Evolutionary conservation across 2,329 filamentous ascomycete species (phyloP).

Genomic region (Pseudogymnoascus sp.): DNA sequence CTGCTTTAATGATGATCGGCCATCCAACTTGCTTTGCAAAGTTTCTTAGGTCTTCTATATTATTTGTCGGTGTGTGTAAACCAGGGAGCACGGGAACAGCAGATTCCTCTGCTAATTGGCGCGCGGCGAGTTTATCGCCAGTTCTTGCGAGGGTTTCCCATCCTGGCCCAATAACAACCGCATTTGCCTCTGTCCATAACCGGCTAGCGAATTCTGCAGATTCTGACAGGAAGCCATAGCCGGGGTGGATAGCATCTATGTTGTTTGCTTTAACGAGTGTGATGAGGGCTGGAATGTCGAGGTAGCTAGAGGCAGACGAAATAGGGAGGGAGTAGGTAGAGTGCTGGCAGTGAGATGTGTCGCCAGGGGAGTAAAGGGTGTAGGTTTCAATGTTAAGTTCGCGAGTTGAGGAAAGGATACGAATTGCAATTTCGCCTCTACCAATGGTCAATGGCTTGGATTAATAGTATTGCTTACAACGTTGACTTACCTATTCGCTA

Average conservation of each 20-base stretch:
- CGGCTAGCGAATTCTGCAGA: constrained; percentile 61
- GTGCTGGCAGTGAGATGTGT: constrained; percentile 46
- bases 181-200: constrained; percentile 57
- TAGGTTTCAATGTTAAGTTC: constrained; percentile 51
- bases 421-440: constrained; percentile 57
- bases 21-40: constrained; percentile 31
- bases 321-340: constrained; percentile 42
- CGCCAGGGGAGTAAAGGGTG: constrained; percentile 47
- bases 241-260: constrained; percentile 62
- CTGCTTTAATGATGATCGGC: constrained; percentile 52
- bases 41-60: constrained; percentile 51
- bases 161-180: constrained; percentile 64
- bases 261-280: constrained; percentile 39
- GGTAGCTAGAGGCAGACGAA: constrained; percentile 43
- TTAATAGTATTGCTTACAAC: not conserved
- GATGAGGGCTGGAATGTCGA: constrained; percentile 43
- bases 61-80: constrained; percentile 58
- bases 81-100: constrained; percentile 65
- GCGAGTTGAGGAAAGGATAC: constrained; percentile 51
- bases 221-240: constrained; percentile 64
- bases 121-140: constrained; percentile 42
- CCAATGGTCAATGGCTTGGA: not conserved
- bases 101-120: constrained; percentile 58
- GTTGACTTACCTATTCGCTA: constrained; percentile 42
- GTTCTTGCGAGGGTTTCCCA: constrained; percentile 21